A percentile compares a stretch with the other conserved stretches of the same genome.
These are phyloP conservation scores for Triticum urartu DNA, from an alignment of 176 grass and related monocot genomes.

Conservation along the genomic window DNA sequence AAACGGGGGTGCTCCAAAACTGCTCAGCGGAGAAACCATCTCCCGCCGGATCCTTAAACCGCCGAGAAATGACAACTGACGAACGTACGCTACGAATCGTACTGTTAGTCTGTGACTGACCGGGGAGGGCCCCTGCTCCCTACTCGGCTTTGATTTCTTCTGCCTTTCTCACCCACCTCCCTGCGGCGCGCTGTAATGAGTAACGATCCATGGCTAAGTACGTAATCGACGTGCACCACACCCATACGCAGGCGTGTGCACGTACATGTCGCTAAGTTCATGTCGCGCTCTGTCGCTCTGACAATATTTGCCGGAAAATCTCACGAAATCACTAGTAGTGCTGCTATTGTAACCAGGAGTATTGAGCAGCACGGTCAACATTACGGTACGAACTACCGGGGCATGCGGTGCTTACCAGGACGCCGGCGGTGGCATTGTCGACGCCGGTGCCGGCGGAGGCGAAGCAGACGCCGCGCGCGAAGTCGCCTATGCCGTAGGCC, in stretches of 20 bases:
- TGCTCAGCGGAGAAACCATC: too few species aligned
- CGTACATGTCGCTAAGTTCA: neutral
- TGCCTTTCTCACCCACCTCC: neutral
- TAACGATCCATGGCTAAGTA: neutral
- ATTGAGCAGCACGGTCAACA: neutral
- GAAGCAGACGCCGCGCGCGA: constrained; percentile 77
- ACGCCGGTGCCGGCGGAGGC: constrained; percentile 86
- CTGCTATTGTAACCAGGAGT: neutral
- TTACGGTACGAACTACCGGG: neutral
- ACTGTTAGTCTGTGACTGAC: neutral
- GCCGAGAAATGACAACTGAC: neutral
- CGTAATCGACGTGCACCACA: neutral
- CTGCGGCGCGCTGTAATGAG: neutral
- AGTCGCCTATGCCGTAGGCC: constrained; percentile 54
- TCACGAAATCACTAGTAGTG: neutral
- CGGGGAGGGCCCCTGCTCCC: too few species aligned
- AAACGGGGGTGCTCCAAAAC: too few species aligned
- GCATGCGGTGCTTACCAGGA: constrained; percentile 40
- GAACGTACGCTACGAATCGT: neutral
- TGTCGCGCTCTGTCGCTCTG: neutral
- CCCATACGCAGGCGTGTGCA: neutral
- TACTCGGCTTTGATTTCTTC: neutral
- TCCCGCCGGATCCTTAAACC: neutral
- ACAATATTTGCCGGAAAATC: neutral
- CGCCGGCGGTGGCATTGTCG: constrained; percentile 64